Base-by-base conservation (phyloP, 2,329 filamentous ascomycete species). In the Fusarium equiseti region DNA sequence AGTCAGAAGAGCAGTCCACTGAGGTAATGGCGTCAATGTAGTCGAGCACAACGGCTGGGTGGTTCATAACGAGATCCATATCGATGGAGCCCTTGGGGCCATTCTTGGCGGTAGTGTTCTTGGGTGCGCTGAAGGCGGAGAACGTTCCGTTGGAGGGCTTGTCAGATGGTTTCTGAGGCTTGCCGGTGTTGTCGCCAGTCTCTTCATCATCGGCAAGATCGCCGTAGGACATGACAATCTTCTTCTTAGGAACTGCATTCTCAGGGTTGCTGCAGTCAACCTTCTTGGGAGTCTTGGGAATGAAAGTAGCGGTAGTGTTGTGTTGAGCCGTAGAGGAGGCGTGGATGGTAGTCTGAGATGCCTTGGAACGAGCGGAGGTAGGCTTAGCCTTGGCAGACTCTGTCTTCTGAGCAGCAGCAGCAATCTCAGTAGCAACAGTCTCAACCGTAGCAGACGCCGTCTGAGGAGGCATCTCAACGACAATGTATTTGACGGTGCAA, bases 401-500 rank as follows among this genome's bases (percentile, higher is more conserved):
- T 0, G 40, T 57, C 18, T 42, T 26, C 1, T 52, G 24, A 20
- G 50, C 24, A 15, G 32, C 50, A 13, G 32, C n/a, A 4, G 26
- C 50, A 1, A 52, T 6, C 15, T 26, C 18, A 3, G 32, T 42
- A 2, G 24, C 5, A 13, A 38, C 10, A 12, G 43, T 64, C 8
- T 35, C 15, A 0, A 15, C 18, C 5, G 27, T 8, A 11, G 35
- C 12, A 26, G 61, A 40, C 9, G 26, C 35, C 1, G 49, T 49
- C 7, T 49, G 43, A 29, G 27, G 27, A 4, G 61, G 61, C 59
- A 64, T 64, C n/a, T 64, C 50, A 15, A 64, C 59, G 2, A 64
- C 59, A 2, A 64, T 64, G 29, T 64, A 64, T 24, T 49, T 64
- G 35, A 64, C 59, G 12, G 59, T 63, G 29, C 61, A 64, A 10